A percentile compares a stretch with the other conserved stretches of the same genome.
Evolutionary conservation across 495 filamentous ascomycete genomes (phyloP).

Genomic region (Halenospora varia): DNA sequence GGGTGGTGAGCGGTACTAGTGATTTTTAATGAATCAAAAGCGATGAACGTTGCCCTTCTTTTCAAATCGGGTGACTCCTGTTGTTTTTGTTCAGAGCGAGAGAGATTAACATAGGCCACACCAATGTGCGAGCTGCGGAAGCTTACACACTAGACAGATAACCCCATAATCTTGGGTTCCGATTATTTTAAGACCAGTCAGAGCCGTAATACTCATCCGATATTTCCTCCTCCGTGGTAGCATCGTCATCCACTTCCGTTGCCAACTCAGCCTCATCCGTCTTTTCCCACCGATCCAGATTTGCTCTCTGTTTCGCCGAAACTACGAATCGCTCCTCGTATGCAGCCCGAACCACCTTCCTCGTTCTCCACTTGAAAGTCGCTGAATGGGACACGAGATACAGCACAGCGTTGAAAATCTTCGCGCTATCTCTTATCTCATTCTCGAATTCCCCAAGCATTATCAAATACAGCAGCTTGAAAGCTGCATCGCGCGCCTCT

Average conservation of each 20-base stretch:
- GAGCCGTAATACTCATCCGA: conserved; percentile 11
- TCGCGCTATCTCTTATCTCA: conserved; percentile 22
- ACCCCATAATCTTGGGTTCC: no score
- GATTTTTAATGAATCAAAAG: no score
- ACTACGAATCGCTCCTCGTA: conserved; percentile 26
- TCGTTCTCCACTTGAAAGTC: conserved; percentile 26
- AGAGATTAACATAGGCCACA: no score
- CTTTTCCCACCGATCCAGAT: conserved; percentile 24
- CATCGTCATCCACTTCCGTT: conserved; percentile 2
- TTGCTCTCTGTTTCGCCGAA: conserved; percentile 21
- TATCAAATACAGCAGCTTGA: conserved; percentile 27
- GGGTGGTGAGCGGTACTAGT: no score
- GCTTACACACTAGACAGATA: no score
- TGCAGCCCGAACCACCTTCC: conserved; percentile 20
- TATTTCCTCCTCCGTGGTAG: conserved; percentile 11
- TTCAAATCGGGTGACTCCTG: no score
- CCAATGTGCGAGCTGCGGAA: no score
- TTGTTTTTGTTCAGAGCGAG: no score
- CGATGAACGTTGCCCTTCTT: no score
- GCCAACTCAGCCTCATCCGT: conserved; percentile 17
- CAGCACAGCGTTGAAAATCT: conserved; percentile 25
- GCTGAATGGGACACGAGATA: conserved; percentile 24
- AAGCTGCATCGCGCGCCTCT: conserved; percentile 25
- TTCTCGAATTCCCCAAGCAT: conserved; percentile 20
- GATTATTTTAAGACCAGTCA: no score